phyloP scores from a whole-genome alignment of 148 eudicot genomes.

The Cornus kousa region DNA sequence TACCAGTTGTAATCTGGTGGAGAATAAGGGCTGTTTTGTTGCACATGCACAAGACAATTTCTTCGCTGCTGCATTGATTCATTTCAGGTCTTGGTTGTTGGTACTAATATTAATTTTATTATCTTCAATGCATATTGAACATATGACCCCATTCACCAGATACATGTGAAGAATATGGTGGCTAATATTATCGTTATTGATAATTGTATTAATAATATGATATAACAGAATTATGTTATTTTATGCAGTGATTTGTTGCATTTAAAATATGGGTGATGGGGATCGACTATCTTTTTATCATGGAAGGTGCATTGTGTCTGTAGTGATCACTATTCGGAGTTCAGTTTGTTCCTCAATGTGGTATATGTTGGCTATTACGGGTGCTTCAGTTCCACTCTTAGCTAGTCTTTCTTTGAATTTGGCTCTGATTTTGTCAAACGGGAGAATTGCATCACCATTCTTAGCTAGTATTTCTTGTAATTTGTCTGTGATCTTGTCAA shows the following conservation, averaged over 20 bases:
- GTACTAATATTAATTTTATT: too few species aligned
- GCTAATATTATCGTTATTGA: not conserved
- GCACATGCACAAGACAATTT: too few species aligned
- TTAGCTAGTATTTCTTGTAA: not conserved
- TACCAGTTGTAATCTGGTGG: not conserved
- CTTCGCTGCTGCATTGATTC: too few species aligned
- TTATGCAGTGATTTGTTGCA: constrained; percentile 13
- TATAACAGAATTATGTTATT: not conserved
- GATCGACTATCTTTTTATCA: not conserved
- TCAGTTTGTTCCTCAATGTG: not conserved
- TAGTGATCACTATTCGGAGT: not conserved
- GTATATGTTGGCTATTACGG: not conserved
- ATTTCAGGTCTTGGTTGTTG: not conserved
- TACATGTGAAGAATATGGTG: not conserved
- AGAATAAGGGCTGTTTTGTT: not conserved
- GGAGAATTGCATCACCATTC: not conserved
- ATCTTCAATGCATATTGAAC: not conserved
- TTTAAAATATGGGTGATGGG: constrained; percentile 2
- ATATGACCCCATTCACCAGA: not conserved
- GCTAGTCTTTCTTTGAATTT: not conserved
- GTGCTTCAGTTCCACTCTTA: not conserved
- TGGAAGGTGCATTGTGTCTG: not conserved
- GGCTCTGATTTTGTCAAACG: not conserved
- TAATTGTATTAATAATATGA: not conserved
- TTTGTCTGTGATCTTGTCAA: not conserved